Evolutionary conservation across 2,329 filamentous ascomycete species (phyloP), one percentile per base, ranked within the genome.

Genomic region (Albifimbria verrucaria): DNA sequence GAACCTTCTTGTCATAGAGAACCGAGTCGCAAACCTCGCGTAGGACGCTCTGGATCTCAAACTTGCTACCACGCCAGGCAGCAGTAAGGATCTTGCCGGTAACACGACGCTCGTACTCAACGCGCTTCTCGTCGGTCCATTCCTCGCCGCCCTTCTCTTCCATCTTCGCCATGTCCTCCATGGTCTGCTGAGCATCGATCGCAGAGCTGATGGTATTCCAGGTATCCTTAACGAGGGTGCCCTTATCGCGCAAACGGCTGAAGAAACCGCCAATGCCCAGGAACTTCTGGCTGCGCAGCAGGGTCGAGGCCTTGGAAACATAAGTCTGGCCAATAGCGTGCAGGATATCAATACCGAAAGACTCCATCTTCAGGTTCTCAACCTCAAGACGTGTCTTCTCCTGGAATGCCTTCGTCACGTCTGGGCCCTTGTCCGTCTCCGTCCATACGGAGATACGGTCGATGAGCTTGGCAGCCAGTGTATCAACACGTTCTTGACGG

Each of bases 361-460:
- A 95, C 75, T 99, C 94, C 91, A 99, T 99, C 80, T 97, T 99
- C 63, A 99, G 79, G 68, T 97, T 96, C 77, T 99, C 94, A 23
- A 96, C 90, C 74, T 99, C 94, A 41, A 97, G 85, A 41, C 87
- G 84, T 61, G 90, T 97, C 82, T 99, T 97, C 69, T 93, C 90
- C 69, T 92, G 87, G 77, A 97, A 99, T 0, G 94, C 90, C 53
- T 76, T 77, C 28, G 93, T 97, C 55, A 97, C 90, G 62, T 96
- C 92, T 15, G 73, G 57, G 45, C 88, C 84, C 76, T 94, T 96
- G 74, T 97, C 94, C 3, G 93, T 97, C 77, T 99, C 94, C 6
- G 94, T 97, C 93, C 92, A 97, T 42, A 97, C 86, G 59, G 88
- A 92, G 66, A 97, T 84, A 54, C 92, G 88, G 70, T 97, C 91